Conservation (phyloP, 2,329 filamentous ascomycete species). For the Penicillium polonicum region DNA sequence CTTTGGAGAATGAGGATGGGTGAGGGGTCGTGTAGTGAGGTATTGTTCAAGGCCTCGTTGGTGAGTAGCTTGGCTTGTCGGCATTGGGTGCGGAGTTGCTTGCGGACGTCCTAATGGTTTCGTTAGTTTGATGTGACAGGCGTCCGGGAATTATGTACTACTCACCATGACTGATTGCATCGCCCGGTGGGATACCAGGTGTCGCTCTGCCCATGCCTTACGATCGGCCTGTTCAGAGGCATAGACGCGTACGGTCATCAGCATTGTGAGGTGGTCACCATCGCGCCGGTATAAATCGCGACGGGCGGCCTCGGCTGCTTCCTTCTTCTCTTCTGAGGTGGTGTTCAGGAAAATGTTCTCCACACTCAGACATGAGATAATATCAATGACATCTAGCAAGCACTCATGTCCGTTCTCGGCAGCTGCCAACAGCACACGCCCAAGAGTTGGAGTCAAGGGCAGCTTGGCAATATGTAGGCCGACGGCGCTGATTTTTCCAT, state of each 20-base stretch:
- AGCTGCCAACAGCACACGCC: conserved; percentile 78
- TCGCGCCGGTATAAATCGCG: conserved; percentile 58
- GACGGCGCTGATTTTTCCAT: conserved; percentile 69
- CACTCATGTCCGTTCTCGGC: conserved; percentile 69
- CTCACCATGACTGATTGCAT: conserved; percentile 63
- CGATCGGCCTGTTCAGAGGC: conserved; percentile 58
- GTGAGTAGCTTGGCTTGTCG: conserved; percentile 48
- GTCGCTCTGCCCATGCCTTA: conserved; percentile 59
- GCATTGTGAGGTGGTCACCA: conserved; percentile 63
- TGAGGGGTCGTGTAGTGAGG: conserved; percentile 35
- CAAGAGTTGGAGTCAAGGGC: conserved; percentile 77
- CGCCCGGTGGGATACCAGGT: conserved; percentile 61
- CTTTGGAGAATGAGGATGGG: conserved; percentile 55
- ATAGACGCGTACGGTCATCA: conserved; percentile 61
- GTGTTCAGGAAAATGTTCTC: conserved; percentile 63
- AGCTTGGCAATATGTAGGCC: conserved; percentile 78
- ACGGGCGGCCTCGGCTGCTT: conserved; percentile 56
- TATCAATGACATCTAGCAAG: conserved; percentile 79
- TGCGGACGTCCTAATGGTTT: conserved; percentile 54
- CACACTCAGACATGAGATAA: conserved; percentile 66
- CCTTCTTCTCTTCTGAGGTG: conserved; percentile 59
- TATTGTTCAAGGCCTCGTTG: conserved; percentile 21
- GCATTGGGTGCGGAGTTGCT: conserved; percentile 59
- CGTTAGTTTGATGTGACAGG: conserved; percentile 6
- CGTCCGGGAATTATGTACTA: not conserved